phyloP scores from a whole-genome alignment of 495 filamentous ascomycete genomes.

The Xylaria cubensis region DNA sequence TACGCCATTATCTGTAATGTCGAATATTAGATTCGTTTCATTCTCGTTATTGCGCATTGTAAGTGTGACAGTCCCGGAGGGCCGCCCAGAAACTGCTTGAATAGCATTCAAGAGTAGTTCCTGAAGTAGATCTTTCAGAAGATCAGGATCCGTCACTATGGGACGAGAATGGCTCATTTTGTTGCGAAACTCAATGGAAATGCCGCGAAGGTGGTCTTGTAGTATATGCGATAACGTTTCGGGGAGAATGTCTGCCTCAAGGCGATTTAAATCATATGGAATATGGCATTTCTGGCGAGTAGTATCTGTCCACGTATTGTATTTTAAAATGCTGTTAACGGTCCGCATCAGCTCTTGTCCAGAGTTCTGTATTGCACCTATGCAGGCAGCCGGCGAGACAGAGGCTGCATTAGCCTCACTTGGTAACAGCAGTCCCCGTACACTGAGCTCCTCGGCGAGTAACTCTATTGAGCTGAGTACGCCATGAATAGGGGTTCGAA shows the following conservation, averaged over 20 bases:
- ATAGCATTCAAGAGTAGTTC: constrained; percentile 18
- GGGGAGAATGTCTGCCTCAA: constrained; percentile 9
- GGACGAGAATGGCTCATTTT: background rate
- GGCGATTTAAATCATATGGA: background rate
- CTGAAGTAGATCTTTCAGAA: constrained; percentile 10
- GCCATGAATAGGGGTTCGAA: constrained; percentile 49
- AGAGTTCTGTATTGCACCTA: constrained; percentile 20
- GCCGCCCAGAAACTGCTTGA: background rate
- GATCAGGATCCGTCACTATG: constrained; percentile 3
- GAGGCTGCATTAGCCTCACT: background rate
- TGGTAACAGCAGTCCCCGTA: constrained; percentile 4
- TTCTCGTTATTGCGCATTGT: constrained; percentile 11
- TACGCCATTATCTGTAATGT: constrained; percentile 14
- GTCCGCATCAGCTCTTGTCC: constrained; percentile 30
- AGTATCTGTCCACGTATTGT: constrained; percentile 28
- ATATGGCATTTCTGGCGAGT: background rate
- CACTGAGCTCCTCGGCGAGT: constrained; percentile 36
- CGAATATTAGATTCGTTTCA: background rate
- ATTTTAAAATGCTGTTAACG: constrained; percentile 31
- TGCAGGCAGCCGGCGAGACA: constrained; percentile 15
- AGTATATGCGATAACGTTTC: background rate
- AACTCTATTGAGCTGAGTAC: constrained; percentile 48
- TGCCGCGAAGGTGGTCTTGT: constrained; percentile 1
- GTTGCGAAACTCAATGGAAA: constrained; percentile 18
- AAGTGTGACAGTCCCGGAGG: background rate